Percentiles rank a stretch among this genome's conserved stretches.
Conservation (phyloP, 2,329 filamentous ascomycete species). For the Alternaria sp. region DNA sequence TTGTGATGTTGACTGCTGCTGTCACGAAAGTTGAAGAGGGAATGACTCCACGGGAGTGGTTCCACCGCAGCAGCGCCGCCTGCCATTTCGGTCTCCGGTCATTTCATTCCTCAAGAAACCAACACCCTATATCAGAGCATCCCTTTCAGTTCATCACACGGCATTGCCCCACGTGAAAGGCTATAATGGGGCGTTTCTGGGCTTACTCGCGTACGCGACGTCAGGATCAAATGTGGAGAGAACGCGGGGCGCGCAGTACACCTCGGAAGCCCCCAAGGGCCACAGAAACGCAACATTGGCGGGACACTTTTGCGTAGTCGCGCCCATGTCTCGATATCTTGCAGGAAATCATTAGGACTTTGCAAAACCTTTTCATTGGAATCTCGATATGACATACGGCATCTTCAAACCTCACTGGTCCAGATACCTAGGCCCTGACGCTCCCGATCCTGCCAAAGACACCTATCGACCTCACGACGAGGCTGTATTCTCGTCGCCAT, state of each 20-base stretch:
- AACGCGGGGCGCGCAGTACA: conserved; percentile 1
- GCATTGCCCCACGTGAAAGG: not conserved
- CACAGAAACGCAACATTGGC: not conserved
- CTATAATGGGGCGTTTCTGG: not conserved
- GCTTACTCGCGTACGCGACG: not conserved
- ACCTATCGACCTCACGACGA: conserved; percentile 26
- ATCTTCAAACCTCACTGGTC: conserved; percentile 37
- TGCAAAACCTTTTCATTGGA: not conserved
- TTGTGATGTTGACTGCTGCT: not conserved
- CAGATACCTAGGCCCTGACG: conserved; percentile 28
- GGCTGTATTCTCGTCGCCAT: conserved; percentile 34
- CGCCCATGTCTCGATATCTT: not conserved
- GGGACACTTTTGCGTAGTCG: not conserved
- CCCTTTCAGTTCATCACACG: not conserved
- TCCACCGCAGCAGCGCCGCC: not conserved
- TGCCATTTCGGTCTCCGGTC: not conserved
- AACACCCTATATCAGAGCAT: not conserved
- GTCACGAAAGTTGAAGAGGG: not conserved
- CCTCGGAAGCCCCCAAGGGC: not conserved
- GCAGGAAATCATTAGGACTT: not conserved
- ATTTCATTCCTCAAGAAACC: not conserved
- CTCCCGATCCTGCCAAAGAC: conserved; percentile 29
- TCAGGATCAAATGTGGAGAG: not conserved
- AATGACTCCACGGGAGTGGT: not conserved
- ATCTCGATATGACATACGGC: conserved; percentile 24